phyloP scores from a whole-genome alignment of 345 rosid genomes.

The Eutrema japonicum region DNA sequence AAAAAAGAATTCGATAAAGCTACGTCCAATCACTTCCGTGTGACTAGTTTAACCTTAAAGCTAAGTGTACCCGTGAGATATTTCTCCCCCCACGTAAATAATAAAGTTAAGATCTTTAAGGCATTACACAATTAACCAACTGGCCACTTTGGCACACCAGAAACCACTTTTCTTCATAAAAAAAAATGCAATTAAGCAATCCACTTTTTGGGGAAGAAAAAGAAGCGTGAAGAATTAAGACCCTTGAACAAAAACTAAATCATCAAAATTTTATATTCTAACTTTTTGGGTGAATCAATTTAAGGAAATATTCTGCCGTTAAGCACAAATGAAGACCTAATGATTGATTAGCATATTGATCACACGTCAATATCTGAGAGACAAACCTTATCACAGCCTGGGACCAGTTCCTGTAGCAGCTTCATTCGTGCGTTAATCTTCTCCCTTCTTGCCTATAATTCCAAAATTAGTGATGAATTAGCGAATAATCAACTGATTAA shows the following conservation, averaged over 20 bases:
- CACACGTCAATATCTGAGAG: slow-evolving; percentile 25
- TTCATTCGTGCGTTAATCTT: slow-evolving; percentile 79
- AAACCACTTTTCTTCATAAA: slow-evolving; percentile 35
- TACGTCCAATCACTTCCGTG: slow-evolving; percentile 33
- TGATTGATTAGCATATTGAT: slow-evolving; percentile 52
- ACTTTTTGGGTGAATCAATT: slow-evolving; percentile 34
- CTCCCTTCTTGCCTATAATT: slow-evolving; percentile 73
- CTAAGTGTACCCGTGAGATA: slow-evolving; percentile 35
- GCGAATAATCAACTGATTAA: slow-evolving; percentile 32
- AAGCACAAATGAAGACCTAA: slow-evolving; percentile 48
- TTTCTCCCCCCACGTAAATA: slow-evolving; percentile 24
- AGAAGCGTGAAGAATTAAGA: slow-evolving; percentile 17
- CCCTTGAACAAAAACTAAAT: slow-evolving; percentile 28
- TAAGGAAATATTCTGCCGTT: slow-evolving; percentile 36
- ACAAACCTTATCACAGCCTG: slow-evolving; percentile 85
- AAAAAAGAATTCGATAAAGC: slow-evolving; percentile 35
- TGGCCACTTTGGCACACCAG: slow-evolving; percentile 33
- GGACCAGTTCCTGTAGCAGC: slow-evolving; percentile 82
- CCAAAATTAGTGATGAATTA: slow-evolving; percentile 18
- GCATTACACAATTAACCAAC: slow-evolving; percentile 40
- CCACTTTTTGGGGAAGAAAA: slow-evolving; percentile 27
- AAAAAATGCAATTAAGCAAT: slow-evolving; percentile 34
- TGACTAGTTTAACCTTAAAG: slow-evolving; percentile 38
- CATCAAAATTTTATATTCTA: slow-evolving; percentile 11
- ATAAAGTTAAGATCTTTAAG: slow-evolving; percentile 28